A percentile compares a stretch with the other conserved stretches of the same genome.
Evolutionary conservation across 1,284 basidiomycete genomes (phyloP).

Genomic region (Sanguinoderma infundibulare): DNA sequence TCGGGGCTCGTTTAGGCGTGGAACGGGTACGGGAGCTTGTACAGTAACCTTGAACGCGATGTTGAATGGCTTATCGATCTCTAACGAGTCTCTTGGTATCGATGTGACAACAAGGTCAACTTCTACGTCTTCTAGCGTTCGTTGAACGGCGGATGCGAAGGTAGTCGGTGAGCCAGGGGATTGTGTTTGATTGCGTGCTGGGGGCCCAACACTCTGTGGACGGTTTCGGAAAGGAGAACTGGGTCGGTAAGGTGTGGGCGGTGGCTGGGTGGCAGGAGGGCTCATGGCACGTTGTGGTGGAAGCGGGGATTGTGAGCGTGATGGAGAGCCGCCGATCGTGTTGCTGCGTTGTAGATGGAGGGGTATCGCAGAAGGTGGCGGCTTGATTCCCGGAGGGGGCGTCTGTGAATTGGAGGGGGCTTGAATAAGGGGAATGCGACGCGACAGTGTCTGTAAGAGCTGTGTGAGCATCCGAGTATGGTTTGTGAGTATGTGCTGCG

Average conservation of each 20-base stretch:
- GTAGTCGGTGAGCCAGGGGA: slow-evolving; percentile 46
- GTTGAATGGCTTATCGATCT: slow-evolving; percentile 60
- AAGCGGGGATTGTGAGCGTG: slow-evolving; percentile 57
- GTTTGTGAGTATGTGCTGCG: not conserved
- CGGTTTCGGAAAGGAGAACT: slow-evolving; percentile 60
- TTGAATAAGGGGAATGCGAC: slow-evolving; percentile 63
- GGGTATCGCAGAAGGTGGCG: slow-evolving; percentile 70
- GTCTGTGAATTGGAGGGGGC: slow-evolving; percentile 25
- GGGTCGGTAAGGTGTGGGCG: slow-evolving; percentile 49
- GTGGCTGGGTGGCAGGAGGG: slow-evolving; percentile 37
- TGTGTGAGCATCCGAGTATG: not conserved
- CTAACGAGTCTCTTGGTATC: slow-evolving; percentile 49
- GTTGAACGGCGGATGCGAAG: slow-evolving; percentile 19
- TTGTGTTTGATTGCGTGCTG: slow-evolving; percentile 44
- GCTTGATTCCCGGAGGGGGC: slow-evolving; percentile 42
- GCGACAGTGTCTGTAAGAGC: slow-evolving; percentile 62
- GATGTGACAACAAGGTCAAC: slow-evolving; percentile 61
- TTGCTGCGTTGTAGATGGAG: slow-evolving; percentile 66
- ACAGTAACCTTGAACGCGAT: slow-evolving; percentile 56
- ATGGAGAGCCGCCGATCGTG: slow-evolving; percentile 42
- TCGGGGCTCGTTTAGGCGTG: slow-evolving; percentile 32
- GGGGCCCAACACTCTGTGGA: slow-evolving; percentile 40
- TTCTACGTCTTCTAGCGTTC: slow-evolving; percentile 48
- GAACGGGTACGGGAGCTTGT: slow-evolving; percentile 43
- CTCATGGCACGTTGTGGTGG: slow-evolving; percentile 47